These are phyloP conservation scores for Clarireedia sp. DNA, from an alignment of 2,329 filamentous ascomycete species.

Conservation along the genomic window DNA sequence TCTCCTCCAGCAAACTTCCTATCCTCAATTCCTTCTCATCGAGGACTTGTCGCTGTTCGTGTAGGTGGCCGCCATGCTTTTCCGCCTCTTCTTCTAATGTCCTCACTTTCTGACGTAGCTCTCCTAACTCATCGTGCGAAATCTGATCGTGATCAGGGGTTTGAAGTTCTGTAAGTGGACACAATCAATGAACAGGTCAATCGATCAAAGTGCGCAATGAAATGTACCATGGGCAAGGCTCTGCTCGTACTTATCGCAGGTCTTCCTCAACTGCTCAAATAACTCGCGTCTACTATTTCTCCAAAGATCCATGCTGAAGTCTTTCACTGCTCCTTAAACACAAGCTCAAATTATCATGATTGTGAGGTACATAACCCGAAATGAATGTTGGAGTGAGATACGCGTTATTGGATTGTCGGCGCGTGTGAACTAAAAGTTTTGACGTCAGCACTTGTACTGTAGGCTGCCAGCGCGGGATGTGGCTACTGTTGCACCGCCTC, in stretches of 20 bases:
- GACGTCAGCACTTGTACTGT: too few species aligned
- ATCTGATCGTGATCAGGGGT: not conserved
- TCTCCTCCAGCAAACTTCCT: not conserved
- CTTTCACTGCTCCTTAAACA: not conserved
- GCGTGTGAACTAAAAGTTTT: too few species aligned
- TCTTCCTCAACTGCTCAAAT: slow-evolving; percentile 17
- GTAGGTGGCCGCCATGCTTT: not conserved
- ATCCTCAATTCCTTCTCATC: not conserved
- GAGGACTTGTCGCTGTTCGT: not conserved
- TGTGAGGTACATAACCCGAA: not conserved
- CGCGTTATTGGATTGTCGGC: too few species aligned
- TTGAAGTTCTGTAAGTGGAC: not conserved
- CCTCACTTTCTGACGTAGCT: not conserved
- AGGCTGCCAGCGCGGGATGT: too few species aligned
- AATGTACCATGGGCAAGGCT: slow-evolving; percentile 20
- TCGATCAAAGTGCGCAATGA: not conserved
- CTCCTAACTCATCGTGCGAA: not conserved
- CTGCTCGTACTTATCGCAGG: slow-evolving; percentile 19
- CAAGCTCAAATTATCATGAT: not conserved
- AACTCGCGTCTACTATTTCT: slow-evolving; percentile 19
- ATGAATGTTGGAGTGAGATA: not conserved
- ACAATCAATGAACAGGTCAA: not conserved
- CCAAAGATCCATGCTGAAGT: slow-evolving; percentile 23
- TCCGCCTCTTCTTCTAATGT: not conserved
- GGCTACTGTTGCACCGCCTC: too few species aligned